A percentile compares a stretch with the other conserved stretches of the same genome.
phyloP scores from a whole-genome alignment of 208 protist species.

The Trichomonas vaginalis region DNA sequence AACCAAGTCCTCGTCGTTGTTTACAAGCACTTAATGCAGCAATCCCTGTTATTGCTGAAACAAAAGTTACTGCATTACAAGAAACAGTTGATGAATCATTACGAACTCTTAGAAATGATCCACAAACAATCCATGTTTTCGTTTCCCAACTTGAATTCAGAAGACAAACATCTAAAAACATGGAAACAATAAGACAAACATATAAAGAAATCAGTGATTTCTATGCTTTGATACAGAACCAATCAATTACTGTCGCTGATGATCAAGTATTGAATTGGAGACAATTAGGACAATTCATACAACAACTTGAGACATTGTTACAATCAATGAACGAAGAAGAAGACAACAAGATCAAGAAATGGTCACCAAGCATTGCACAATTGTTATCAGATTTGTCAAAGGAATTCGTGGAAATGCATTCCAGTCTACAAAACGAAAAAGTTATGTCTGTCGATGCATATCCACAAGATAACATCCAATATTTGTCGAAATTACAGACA shows the following conservation, averaged over 20 bases:
- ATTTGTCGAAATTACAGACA: background rate
- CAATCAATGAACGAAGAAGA: slow-evolving; percentile 8
- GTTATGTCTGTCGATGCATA: background rate
- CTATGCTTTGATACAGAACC: background rate
- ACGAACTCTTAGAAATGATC: background rate
- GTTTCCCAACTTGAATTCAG: background rate
- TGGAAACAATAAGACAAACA: background rate
- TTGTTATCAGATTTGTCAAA: background rate
- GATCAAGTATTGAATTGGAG: background rate
- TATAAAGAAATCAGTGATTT: background rate
- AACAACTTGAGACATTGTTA: background rate
- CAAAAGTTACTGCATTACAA: background rate
- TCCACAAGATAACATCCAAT: background rate
- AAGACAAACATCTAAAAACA: background rate
- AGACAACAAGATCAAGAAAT: slow-evolving; percentile 13
- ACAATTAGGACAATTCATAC: background rate
- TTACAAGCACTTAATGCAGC: background rate
- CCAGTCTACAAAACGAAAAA: background rate
- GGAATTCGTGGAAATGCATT: background rate
- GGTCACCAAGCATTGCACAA: background rate
- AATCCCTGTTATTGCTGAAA: background rate
- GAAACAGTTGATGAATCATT: background rate
- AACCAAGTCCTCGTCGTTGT: background rate
- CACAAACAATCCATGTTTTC: background rate
- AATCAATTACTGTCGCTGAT: background rate